phyloP scores from a whole-genome alignment of 2,329 filamentous ascomycete species.

The Pseudonectria buxi region DNA sequence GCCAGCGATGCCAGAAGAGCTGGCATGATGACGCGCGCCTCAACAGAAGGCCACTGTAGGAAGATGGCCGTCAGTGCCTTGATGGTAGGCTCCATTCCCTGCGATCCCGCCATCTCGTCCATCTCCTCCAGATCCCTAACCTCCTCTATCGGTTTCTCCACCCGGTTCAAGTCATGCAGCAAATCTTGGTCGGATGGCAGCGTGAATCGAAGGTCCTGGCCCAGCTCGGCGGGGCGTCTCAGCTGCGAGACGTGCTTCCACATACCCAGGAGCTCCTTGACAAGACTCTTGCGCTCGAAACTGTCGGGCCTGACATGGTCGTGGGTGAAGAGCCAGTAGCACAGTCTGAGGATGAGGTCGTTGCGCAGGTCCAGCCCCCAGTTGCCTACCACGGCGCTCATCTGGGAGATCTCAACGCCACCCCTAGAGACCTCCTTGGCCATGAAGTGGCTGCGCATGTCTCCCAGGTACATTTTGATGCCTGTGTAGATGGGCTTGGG shows the following conservation, averaged over 20 bases:
- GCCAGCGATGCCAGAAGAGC: constrained; percentile 27
- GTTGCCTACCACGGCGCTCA: constrained; percentile 20
- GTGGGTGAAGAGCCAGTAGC: constrained; percentile 15
- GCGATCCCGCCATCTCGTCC: too few species aligned
- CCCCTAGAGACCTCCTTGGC: constrained; percentile 7
- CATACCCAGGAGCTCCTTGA: constrained; percentile 26
- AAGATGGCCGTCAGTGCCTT: constrained; percentile 26
- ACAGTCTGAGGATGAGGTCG: constrained; percentile 27
- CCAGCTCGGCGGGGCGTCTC: constrained; percentile 21
- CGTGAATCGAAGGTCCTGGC: constrained; percentile 19
- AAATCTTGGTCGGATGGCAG: constrained; percentile 25
- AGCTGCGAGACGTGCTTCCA: constrained; percentile 33
- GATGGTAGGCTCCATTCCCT: constrained; percentile 6
- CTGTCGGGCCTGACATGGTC: constrained; percentile 5
- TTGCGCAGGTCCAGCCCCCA: constrained; percentile 22
- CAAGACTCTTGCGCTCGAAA: constrained; percentile 10
- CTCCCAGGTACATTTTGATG: constrained; percentile 16
- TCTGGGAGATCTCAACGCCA: constrained; percentile 20
- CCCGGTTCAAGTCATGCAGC: constrained; percentile 10
- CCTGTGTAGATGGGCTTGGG: constrained; percentile 22
- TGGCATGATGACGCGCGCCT: constrained; percentile 22
- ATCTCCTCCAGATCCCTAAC: too few species aligned
- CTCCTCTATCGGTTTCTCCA: constrained; percentile 1
- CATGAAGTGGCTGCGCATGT: constrained; percentile 10
- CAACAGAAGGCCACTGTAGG: constrained; percentile 20